Evolutionary conservation across 352 stramenopile species (phyloP), one percentile per base, ranked within the genome.

Genomic region (Phytophthora sansomeana): DNA sequence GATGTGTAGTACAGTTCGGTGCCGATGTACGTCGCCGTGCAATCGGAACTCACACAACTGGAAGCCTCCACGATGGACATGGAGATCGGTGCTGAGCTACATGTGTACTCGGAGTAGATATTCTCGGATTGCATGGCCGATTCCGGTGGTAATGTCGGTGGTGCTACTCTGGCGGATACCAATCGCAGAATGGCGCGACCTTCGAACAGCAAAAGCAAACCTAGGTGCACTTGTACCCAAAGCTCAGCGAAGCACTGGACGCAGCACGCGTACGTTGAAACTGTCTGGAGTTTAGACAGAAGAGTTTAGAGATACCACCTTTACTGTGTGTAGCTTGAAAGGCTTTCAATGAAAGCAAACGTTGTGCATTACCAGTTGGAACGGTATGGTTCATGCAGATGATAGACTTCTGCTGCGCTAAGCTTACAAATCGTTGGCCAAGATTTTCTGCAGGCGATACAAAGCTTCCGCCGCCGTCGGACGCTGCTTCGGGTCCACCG

Each of bases 401-500:
- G 33, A 39, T 43, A 5, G 4, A 43, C 16, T 10, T 43, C 16
- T 48, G 19, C 10, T 1, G 19, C 21, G 1, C 14, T 66, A 68
- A n/a, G n/a, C n/a, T n/a, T n/a, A n/a, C 53, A 59, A n/a, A 26
- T 72, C 55, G 21, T 58, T 58, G 8, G 44, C 43, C 38, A 72
- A 36, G 17, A 67, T 65, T 39, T 53, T 44, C 43, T 76, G 71
- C 1, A 83, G 46, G 26, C 51, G 39, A 38, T 81, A 73, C 7
- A 81, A 26, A 0, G 61, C 66, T 42, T 86, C 72, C 1, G 66
- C 63, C 11, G 74, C 61, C 0, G 66, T 74, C 2, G 77, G 72
- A 0, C 72, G 68, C 17, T 74, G 30, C 1, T 55, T 58, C 28
- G 75, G 63, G 30, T 87, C 59, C 13, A 79, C 29, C 6, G 67